Percentiles rank a stretch among this genome's conserved stretches.
phyloP scores from a whole-genome alignment of 2,329 filamentous ascomycete species.

The Colletotrichum sansevieriae region DNA sequence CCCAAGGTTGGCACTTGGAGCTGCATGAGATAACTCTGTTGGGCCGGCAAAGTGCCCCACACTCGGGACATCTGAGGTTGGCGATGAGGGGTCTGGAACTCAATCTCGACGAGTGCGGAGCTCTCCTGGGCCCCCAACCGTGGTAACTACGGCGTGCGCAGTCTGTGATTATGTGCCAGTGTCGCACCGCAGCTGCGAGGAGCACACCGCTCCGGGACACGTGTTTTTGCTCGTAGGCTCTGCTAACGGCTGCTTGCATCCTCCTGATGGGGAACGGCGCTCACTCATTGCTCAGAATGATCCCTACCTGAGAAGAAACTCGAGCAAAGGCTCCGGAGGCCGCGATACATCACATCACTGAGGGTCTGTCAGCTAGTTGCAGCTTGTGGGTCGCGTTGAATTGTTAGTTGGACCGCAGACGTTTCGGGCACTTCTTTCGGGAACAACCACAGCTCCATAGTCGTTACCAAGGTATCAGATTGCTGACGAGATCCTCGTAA shows the following conservation, averaged over 20 bases:
- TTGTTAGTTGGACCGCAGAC: no score
- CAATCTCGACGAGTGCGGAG: constrained; percentile 9
- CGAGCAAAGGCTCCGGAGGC: neutral
- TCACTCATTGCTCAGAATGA: neutral
- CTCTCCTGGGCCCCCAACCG: neutral
- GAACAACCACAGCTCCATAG: neutral
- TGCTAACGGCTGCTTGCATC: neutral
- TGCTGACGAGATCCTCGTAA: neutral
- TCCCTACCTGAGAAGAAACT: neutral
- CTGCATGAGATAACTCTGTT: constrained; percentile 4
- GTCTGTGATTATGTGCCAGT: neutral
- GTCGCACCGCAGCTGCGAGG: neutral
- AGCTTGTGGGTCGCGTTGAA: no score
- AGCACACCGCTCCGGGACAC: constrained; percentile 8
- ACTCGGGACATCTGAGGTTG: neutral
- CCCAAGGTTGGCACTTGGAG: constrained; percentile 5
- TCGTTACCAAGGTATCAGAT: no score
- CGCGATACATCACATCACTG: neutral
- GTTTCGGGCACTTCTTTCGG: no score
- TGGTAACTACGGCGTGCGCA: neutral
- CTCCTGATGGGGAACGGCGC: neutral
- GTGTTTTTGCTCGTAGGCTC: neutral
- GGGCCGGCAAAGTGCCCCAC: neutral
- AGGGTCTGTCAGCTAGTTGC: no score
- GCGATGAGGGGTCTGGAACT: constrained; percentile 20